These are phyloP conservation scores for Lolium perenne DNA, from an alignment of 176 grass and related monocot species.

Conservation along the genomic window DNA sequence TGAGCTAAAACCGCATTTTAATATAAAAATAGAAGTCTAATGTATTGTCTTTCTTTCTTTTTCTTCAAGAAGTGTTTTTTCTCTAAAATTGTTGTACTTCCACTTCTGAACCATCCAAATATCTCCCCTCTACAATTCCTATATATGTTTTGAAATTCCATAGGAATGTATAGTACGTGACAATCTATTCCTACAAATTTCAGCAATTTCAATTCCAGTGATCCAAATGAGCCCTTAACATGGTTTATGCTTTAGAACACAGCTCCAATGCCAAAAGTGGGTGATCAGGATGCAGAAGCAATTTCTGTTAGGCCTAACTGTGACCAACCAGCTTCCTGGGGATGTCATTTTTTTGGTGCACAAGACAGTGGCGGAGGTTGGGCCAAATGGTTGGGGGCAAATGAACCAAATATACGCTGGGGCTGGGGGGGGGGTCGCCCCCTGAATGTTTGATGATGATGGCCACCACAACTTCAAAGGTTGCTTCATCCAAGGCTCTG, in stretches of 20 bases:
- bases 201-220: background rate
- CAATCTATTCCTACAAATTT: background rate
- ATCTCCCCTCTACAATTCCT: background rate
- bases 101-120: background rate
- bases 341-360: conserved; percentile 71
- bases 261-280: conserved; percentile 64
- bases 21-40: background rate
- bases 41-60: background rate
- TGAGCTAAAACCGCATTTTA: background rate
- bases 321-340: conserved; percentile 71
- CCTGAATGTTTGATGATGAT: conserved; percentile 60
- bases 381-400: no score
- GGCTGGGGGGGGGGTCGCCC: no score
- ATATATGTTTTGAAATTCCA: background rate
- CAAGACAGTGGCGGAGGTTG: conserved; percentile 49
- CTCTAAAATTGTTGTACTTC: background rate
- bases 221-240: background rate
- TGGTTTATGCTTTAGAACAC: conserved; percentile 55
- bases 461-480: conserved; percentile 80
- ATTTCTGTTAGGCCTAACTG: conserved; percentile 61
- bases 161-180: background rate
- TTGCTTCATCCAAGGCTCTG: conserved; percentile 76
- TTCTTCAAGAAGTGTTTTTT: background rate
- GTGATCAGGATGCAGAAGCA: conserved; percentile 59
- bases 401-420: no score